These are phyloP conservation scores for Mortierella sp. DNA, from an alignment of 371 early-diverging fungal genomes.

Conservation along the genomic window DNA sequence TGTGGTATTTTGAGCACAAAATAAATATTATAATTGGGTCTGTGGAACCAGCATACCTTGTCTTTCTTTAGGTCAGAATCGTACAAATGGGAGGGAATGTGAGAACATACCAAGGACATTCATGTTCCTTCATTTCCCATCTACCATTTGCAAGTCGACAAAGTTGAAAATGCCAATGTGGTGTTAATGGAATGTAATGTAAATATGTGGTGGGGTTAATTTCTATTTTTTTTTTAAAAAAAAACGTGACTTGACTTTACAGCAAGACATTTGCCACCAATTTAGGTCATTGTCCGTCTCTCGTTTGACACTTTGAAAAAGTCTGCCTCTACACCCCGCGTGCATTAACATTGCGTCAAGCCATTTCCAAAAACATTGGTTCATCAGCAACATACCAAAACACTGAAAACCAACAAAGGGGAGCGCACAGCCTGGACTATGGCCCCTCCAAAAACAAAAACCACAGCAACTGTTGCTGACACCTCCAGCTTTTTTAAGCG, in stretches of 20 bases:
- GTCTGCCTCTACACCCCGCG: not conserved
- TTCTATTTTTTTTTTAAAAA: not conserved
- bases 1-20: not conserved
- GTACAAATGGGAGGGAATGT: not conserved
- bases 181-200: not conserved
- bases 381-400: not conserved
- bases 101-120: not conserved
- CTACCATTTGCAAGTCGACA: not conserved
- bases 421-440: not conserved
- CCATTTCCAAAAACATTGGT: slow-evolving; percentile 2
- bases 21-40: not conserved
- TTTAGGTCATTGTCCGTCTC: not conserved
- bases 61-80: not conserved
- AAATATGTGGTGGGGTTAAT: no score
- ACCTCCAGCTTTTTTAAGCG: slow-evolving; percentile 30
- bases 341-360: no score
- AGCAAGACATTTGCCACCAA: slow-evolving; percentile 3
- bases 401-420: not conserved
- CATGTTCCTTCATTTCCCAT: not conserved
- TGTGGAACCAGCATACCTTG: slow-evolving; percentile 8
- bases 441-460: slow-evolving; percentile 17
- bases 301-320: slow-evolving; percentile 4
- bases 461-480: slow-evolving; percentile 1
- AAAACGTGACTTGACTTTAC: not conserved
- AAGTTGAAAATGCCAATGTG: not conserved